phyloP scores from a whole-genome alignment of 371 early-diverging fungal species.

The Mortierella sp. region DNA sequence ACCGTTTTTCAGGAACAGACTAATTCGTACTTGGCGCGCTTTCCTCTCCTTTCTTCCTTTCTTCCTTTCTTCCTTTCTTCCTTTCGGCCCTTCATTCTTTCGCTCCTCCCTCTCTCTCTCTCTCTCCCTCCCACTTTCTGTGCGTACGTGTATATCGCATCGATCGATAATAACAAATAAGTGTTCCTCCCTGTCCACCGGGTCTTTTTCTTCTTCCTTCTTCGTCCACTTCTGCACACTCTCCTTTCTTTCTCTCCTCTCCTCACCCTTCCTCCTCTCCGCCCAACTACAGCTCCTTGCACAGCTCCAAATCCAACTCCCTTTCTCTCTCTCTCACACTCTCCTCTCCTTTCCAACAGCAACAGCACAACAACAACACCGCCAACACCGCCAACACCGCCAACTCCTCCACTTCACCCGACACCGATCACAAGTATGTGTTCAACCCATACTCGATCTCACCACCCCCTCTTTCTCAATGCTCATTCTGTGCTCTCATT shows the following conservation, averaged over 20 bases:
- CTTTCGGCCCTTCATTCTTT: background rate
- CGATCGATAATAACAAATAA: background rate
- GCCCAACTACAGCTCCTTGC: background rate
- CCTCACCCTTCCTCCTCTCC: background rate
- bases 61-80: background rate
- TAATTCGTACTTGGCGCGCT: background rate
- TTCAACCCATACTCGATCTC: background rate
- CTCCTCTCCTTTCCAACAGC: background rate
- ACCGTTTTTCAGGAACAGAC: conserved; percentile 3
- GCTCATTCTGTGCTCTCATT: background rate
- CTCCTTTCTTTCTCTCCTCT: background rate
- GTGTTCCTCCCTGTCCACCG: background rate
- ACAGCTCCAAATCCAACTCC: conserved; percentile 1
- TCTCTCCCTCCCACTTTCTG: background rate
- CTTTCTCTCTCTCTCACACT: background rate
- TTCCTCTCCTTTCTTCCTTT: background rate
- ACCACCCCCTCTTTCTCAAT: background rate
- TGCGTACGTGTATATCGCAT: background rate
- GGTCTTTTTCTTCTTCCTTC: background rate
- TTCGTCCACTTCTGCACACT: background rate
- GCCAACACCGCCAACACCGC: background rate
- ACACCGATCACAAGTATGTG: conserved; percentile 13
- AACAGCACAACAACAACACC: background rate
- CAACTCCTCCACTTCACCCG: background rate
- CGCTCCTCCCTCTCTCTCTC: background rate